phyloP scores from a whole-genome alignment of 1,284 basidiomycete genomes.

The Puccinia hordei region DNA sequence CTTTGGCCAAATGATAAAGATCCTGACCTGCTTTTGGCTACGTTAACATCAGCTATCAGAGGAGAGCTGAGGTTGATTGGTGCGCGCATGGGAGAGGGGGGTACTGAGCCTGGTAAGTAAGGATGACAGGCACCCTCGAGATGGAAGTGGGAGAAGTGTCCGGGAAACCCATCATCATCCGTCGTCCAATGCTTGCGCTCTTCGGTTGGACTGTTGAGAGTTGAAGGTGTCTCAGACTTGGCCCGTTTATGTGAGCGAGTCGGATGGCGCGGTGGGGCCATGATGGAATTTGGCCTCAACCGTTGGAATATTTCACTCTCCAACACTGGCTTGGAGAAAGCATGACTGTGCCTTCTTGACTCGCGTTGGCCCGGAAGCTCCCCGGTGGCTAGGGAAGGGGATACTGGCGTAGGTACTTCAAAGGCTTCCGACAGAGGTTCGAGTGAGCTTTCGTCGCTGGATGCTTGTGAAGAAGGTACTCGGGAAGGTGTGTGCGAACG shows the following conservation, averaged over 20 bases:
- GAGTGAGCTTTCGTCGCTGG: constrained; percentile 37
- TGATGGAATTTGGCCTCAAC: constrained; percentile 3
- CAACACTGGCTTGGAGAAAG: neutral
- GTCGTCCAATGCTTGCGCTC: constrained; percentile 12
- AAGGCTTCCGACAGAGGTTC: constrained; percentile 50
- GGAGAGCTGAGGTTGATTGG: constrained; percentile 31
- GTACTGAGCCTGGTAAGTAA: constrained; percentile 25
- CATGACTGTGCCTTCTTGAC: constrained; percentile 17
- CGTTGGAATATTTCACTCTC: constrained; percentile 14
- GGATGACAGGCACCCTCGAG: constrained; percentile 24
- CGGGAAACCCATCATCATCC: constrained; percentile 15
- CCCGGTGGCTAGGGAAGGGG: constrained; percentile 10
- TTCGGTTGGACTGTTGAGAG: constrained; percentile 31
- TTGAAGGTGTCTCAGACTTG: constrained; percentile 42
- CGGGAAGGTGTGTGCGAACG: constrained; percentile 20
- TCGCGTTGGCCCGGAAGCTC: constrained; percentile 12
- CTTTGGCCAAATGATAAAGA: neutral
- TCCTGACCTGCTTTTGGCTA: constrained; percentile 51
- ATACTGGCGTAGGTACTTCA: constrained; percentile 40
- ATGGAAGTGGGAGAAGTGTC: constrained; percentile 45
- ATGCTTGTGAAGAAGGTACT: constrained; percentile 36
- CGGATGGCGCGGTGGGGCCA: neutral
- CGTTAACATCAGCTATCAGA: constrained; percentile 51
- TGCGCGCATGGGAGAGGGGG: constrained; percentile 20
- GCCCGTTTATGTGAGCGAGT: constrained; percentile 25